These are phyloP conservation scores for Monilinia fructigena DNA, from an alignment of 2,329 filamentous ascomycete species.

Conservation along the genomic window DNA sequence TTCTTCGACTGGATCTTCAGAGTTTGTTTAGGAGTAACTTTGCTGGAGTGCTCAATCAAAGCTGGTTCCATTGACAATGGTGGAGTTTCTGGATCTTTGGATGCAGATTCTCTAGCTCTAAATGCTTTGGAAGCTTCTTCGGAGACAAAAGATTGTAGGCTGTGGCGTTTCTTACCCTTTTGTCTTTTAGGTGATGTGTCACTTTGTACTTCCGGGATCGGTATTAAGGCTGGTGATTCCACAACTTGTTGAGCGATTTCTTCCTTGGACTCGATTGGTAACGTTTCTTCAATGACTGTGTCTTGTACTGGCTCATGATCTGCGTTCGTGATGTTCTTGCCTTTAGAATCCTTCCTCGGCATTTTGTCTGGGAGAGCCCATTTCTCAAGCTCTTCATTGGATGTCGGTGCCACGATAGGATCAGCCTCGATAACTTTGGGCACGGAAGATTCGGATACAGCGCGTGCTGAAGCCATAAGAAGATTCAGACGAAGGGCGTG, in stretches of 20 bases:
- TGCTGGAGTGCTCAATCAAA: neutral
- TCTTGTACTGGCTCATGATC: constrained; percentile 1
- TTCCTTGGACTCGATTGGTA: constrained; percentile 8
- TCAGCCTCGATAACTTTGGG: constrained; percentile 4
- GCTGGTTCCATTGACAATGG: neutral
- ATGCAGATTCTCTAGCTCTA: neutral
- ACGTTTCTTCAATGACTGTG: neutral
- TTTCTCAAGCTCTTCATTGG: constrained; percentile 12
- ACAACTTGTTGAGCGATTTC: neutral
- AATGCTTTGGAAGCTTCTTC: constrained; percentile 15
- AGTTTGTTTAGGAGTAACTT: neutral
- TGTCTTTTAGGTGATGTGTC: neutral
- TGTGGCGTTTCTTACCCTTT: constrained; percentile 6
- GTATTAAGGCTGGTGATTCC: neutral
- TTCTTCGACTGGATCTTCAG: neutral
- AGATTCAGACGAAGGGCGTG: constrained; percentile 12
- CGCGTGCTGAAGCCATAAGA: constrained; percentile 1
- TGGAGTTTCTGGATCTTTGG: neutral
- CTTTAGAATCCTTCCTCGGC: constrained; percentile 44
- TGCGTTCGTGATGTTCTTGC: neutral
- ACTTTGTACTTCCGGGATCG: neutral
- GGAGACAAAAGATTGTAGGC: constrained; percentile 13
- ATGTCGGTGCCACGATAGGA: neutral
- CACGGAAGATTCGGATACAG: neutral
- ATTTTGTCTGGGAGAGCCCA: constrained; percentile 39